These are phyloP conservation scores for Hypomontagnella monticulosa DNA, from an alignment of 495 filamentous ascomycete genomes.

Conservation along the genomic window DNA sequence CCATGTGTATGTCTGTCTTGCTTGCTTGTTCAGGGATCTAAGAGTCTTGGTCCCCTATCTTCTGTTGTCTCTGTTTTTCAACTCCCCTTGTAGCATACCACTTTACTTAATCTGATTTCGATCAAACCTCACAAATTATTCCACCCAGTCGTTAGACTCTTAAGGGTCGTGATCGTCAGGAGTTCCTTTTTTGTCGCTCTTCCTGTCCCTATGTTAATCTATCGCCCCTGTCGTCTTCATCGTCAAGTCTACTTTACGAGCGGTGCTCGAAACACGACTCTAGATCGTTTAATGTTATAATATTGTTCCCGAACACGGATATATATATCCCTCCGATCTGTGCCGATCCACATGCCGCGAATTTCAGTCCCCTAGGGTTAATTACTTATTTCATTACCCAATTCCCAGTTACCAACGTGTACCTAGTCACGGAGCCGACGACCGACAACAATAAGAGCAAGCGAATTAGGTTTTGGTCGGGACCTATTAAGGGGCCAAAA, in stretches of 20 bases:
- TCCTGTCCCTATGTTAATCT: conserved; percentile 6
- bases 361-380: background rate
- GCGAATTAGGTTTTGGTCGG: conserved; percentile 4
- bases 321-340: conserved; percentile 12
- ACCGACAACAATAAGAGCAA: conserved; percentile 7
- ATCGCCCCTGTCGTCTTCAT: background rate
- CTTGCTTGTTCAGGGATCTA: conserved; percentile 1
- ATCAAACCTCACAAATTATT: conserved; percentile 7
- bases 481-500: background rate
- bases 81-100: background rate
- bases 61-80: conserved; percentile 6
- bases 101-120: background rate
- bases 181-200: background rate
- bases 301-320: conserved; percentile 25
- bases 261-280: conserved; percentile 23
- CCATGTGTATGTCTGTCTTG: background rate
- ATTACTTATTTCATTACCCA: conserved; percentile 6
- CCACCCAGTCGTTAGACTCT: conserved; percentile 1
- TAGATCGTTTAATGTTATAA: conserved; percentile 25
- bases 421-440: background rate
- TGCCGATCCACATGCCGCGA: conserved; percentile 2
- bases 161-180: background rate
- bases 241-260: conserved; percentile 23
- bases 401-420: background rate
- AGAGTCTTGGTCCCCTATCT: conserved; percentile 11